Percentiles rank a stretch among this genome's conserved stretches.
Conservation (phyloP, 345 rosid genomes). For the Lumnitzera racemosa region DNA sequence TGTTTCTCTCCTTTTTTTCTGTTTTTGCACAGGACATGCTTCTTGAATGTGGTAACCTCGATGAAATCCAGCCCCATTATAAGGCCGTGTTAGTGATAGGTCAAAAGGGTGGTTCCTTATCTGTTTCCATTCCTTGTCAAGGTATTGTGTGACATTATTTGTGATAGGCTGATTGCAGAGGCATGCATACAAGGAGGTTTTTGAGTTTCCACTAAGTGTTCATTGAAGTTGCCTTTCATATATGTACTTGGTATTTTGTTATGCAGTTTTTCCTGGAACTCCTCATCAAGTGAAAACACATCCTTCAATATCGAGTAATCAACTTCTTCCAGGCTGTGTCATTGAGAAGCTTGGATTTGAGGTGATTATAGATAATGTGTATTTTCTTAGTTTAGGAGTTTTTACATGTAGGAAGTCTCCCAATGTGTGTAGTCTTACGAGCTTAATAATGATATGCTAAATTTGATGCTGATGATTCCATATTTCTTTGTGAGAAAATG, state of each 20-base stretch:
- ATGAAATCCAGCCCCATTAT: slow-evolving; percentile 37
- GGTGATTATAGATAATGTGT: slow-evolving; percentile 25
- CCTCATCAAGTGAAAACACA: slow-evolving; percentile 17
- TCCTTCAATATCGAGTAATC: slow-evolving; percentile 18
- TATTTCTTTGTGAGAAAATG: no score
- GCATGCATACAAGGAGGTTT: neutral
- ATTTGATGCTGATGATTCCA: no score
- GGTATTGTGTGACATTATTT: slow-evolving; percentile 24
- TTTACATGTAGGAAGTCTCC: neutral
- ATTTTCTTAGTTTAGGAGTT: no score
- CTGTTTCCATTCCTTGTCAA: slow-evolving; percentile 41
- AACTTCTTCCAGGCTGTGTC: slow-evolving; percentile 38
- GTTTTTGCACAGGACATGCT: slow-evolving; percentile 22
- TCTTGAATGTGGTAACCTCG: slow-evolving; percentile 33
- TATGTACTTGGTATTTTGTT: neutral
- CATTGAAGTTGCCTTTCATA: neutral
- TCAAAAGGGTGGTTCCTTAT: slow-evolving; percentile 13
- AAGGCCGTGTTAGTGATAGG: slow-evolving; percentile 38
- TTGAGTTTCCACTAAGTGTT: neutral
- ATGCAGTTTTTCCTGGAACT: slow-evolving; percentile 50
- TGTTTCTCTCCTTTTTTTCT: slow-evolving; percentile 4
- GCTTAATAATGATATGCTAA: no score
- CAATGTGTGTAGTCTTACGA: no score
- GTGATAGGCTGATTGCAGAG: neutral
- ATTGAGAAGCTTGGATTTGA: slow-evolving; percentile 40